phyloP scores from a whole-genome alignment of 805 yeast species.

The Candida yuanshanica region DNA sequence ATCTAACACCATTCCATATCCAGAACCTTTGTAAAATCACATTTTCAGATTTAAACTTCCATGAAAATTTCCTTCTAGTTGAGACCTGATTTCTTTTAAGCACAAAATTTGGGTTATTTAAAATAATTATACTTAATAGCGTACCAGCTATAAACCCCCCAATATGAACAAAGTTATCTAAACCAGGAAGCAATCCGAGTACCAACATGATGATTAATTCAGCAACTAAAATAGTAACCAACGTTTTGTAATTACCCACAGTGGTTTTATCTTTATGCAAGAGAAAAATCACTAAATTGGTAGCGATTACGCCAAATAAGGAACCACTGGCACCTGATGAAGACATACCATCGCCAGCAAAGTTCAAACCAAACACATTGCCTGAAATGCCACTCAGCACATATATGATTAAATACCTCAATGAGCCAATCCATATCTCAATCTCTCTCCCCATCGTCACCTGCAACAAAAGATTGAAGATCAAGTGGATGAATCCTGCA shows the following conservation, averaged over 20 bases:
- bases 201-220: constrained; percentile 57
- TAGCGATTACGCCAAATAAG: constrained; percentile 61
- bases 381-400: constrained; percentile 61
- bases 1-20: constrained; percentile 48
- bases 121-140: constrained; percentile 39
- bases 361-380: constrained; percentile 62
- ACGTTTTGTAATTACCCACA: constrained; percentile 39
- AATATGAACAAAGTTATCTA: constrained; percentile 70
- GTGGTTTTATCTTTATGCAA: constrained; percentile 46
- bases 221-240: constrained; percentile 41
- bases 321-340: constrained; percentile 71
- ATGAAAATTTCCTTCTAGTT: constrained; percentile 1
- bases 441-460: constrained; percentile 53
- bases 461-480: constrained; percentile 58
- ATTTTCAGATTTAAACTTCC: constrained; percentile 15
- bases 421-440: constrained; percentile 50
- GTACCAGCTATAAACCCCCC: constrained; percentile 70
- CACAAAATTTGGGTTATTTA: constrained; percentile 51
- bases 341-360: constrained; percentile 59
- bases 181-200: constrained; percentile 64
- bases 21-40: constrained; percentile 38
- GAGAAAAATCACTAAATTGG: constrained; percentile 48
- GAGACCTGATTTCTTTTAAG: constrained; percentile 12
- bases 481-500: constrained; percentile 67
- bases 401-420: constrained; percentile 51